Evolutionary conservation across 768 basidiomycete genomes (phyloP), one percentile per base, ranked within the genome.

Genomic region (Cystofilobasidium bisporidii): DNA sequence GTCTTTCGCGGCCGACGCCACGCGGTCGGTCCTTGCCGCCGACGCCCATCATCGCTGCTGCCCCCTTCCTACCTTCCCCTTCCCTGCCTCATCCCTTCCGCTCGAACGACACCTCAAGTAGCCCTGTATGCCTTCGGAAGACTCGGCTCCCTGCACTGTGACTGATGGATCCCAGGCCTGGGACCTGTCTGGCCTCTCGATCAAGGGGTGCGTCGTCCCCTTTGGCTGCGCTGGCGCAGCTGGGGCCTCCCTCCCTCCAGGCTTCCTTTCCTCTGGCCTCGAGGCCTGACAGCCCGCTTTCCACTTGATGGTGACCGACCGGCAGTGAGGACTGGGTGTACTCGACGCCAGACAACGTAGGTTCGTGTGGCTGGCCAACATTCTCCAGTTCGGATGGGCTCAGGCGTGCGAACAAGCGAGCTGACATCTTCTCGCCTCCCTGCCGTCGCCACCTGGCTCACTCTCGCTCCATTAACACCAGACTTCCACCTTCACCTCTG

Each of bases 181-280:
- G 48, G 48, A 50, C 26, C 26, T 50, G 11, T 24, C 10, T 10
- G 11, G 11, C 6, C 48, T 50, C 11, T 50, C 48, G 20, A 15
- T 50, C 48, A 24, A n/a, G 20, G 48, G 48, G 48, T 50, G 48
- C n/a, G 48, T 50, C 26, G n/a, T n/a, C n/a, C n/a, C n/a, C n/a
- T n/a, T n/a, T n/a, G n/a, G n/a, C n/a, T n/a, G n/a, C n/a, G n/a
- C n/a, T n/a, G n/a, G n/a, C n/a, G n/a, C n/a, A 17, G 45, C 45
- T 47, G 4, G 45, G 9, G n/a, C 15, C 45, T 3, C 20, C 45
- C 45, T 17, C 45, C 45, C 45, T 5, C 15, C 36, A 12, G 36
- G 14, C 41, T 43, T 43, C n/a, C 20, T 28, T 3, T 12, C 48
- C 48, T 15, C 10, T 24, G 14, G 3, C 48, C 48, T 3, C 26